Conservation (phyloP, 179 eudicot species). For the Nepenthes alata region DNA sequence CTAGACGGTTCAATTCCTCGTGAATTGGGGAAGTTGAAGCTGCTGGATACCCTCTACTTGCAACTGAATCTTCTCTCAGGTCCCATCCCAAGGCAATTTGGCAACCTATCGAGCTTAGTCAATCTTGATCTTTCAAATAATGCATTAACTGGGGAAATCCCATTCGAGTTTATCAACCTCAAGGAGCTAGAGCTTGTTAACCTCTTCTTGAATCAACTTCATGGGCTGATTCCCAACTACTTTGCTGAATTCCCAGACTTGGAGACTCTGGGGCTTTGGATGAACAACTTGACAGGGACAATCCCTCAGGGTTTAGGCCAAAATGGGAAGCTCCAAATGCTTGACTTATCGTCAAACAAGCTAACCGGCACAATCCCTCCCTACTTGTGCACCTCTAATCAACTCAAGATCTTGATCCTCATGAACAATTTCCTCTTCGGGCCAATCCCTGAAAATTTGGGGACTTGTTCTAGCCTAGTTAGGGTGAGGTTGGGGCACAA, state of each 20-base stretch:
- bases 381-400: slow-evolving; percentile 50
- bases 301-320: slow-evolving; percentile 61
- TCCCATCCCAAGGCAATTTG: slow-evolving; percentile 50
- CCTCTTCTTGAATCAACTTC: slow-evolving; percentile 65
- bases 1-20: slow-evolving; percentile 56
- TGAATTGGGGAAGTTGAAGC: slow-evolving; percentile 51
- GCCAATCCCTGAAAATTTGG: slow-evolving; percentile 54
- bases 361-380: slow-evolving; percentile 84
- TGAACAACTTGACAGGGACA: slow-evolving; percentile 75
- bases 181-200: slow-evolving; percentile 44
- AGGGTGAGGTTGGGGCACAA: slow-evolving; percentile 76
- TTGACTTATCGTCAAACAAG: slow-evolving; percentile 86
- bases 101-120: slow-evolving; percentile 54
- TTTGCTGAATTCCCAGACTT: slow-evolving; percentile 49
- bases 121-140: slow-evolving; percentile 71
- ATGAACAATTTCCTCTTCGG: slow-evolving; percentile 74
- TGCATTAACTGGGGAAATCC: slow-evolving; percentile 65
- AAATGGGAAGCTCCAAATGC: slow-evolving; percentile 39
- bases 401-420: slow-evolving; percentile 51
- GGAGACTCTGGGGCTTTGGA: slow-evolving; percentile 57
- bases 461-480: slow-evolving; percentile 50
- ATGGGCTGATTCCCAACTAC: slow-evolving; percentile 76
- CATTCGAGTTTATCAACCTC: slow-evolving; percentile 39
- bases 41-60: slow-evolving; percentile 49
- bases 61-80: slow-evolving; percentile 57